Percentiles rank a stretch among this genome's conserved stretches.
These are phyloP conservation scores for Periconia macrospinosa DNA, from an alignment of 2,329 filamentous ascomycete species.

Conservation along the genomic window DNA sequence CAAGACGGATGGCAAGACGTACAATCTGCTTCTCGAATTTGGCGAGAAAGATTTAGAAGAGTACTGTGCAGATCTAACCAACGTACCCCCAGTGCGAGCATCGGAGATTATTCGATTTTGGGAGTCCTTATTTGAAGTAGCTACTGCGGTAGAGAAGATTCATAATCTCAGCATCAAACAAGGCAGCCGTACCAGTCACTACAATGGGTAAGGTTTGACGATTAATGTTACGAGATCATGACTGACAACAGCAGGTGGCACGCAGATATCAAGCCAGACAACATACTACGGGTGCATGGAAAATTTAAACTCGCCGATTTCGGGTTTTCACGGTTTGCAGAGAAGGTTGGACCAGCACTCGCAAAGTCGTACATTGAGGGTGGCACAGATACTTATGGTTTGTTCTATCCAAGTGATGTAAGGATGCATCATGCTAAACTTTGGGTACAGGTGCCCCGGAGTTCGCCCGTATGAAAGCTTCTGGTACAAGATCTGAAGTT, in stretches of 20 bases:
- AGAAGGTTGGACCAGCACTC: constrained; percentile 1
- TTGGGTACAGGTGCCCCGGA: constrained; percentile 1
- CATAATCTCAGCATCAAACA: constrained; percentile 17
- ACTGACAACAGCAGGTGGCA: constrained; percentile 30
- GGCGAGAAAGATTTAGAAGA: constrained; percentile 35
- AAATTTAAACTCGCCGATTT: constrained; percentile 44
- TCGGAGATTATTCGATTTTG: constrained; percentile 33
- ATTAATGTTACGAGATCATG: too few relatives aligned
- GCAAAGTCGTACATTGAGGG: constrained; percentile 13
- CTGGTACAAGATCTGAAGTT: not conserved
- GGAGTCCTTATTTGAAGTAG: constrained; percentile 31
- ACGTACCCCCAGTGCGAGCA: constrained; percentile 21
- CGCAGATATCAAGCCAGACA: constrained; percentile 48
- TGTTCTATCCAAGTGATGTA: not conserved
- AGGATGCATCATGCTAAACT: not conserved
- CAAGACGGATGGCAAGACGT: constrained; percentile 8
- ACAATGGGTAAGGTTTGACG: not conserved
- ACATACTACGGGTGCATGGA: constrained; percentile 40
- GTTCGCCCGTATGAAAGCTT: not conserved
- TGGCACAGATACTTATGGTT: constrained; percentile 41
- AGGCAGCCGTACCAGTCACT: not conserved
- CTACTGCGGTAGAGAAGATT: constrained; percentile 23
- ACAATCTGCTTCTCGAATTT: constrained; percentile 39
- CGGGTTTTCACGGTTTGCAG: constrained; percentile 36
- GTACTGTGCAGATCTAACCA: constrained; percentile 17